These are phyloP conservation scores for Aspergillus sp. DNA, from an alignment of 2,329 filamentous ascomycete genomes.

Conservation along the genomic window DNA sequence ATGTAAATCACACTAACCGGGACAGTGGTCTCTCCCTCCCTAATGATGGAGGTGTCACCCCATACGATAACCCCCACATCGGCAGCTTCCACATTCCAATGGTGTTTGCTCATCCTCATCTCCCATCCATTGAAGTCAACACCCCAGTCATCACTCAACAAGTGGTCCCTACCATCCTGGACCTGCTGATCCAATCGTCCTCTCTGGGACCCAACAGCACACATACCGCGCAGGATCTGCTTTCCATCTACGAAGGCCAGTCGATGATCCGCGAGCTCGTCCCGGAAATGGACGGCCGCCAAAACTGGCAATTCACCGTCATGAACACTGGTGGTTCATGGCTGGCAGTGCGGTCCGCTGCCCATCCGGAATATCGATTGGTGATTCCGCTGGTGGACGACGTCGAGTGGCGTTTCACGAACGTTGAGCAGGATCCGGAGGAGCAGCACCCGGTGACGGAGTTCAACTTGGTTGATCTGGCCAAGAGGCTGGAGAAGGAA, in stretches of 20 bases:
- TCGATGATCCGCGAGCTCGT: conserved; percentile 33
- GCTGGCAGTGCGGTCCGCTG: conserved; percentile 34
- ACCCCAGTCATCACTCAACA: conserved; percentile 33
- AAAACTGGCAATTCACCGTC: conserved; percentile 38
- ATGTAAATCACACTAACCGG: too few relatives aligned
- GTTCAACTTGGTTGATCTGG: conserved; percentile 28
- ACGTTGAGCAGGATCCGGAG: conserved; percentile 29
- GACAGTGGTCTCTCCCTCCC: conserved; percentile 35
- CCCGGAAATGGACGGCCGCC: conserved; percentile 20
- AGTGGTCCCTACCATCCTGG: conserved; percentile 35
- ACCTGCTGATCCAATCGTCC: conserved; percentile 33
- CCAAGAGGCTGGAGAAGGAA: conserved; percentile 17
- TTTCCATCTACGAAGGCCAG: conserved; percentile 36
- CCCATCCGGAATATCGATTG: conserved; percentile 28
- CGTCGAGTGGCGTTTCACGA: conserved; percentile 37
- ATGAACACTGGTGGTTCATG: conserved; percentile 39
- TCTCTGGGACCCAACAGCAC: conserved; percentile 29
- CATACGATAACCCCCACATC: conserved; percentile 37
- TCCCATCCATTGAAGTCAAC: conserved; percentile 32
- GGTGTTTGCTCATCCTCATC: conserved; percentile 34
- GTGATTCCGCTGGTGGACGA: conserved; percentile 35
- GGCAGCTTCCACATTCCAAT: conserved; percentile 38
- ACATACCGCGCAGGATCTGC: conserved; percentile 27
- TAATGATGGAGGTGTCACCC: conserved; percentile 37
- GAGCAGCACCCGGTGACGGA: conserved; percentile 26